These are phyloP conservation scores for Petunia hybrid DNA, from an alignment of 305 asterid species.

Conservation along the genomic window DNA sequence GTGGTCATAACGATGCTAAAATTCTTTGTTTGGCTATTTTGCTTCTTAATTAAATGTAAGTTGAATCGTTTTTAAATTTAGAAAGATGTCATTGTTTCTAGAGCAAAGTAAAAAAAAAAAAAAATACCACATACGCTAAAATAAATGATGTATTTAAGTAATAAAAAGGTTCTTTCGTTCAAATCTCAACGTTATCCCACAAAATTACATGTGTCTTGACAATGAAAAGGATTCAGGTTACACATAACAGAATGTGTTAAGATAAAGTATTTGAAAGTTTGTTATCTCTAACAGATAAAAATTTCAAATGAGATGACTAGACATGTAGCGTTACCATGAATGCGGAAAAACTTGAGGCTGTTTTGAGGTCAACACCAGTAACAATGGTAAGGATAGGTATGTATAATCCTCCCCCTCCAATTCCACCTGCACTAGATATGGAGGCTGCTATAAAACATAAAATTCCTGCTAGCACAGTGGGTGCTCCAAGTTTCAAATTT, in stretches of 20 bases:
- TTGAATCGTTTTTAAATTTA: too few relatives aligned
- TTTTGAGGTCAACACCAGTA: conserved; percentile 64
- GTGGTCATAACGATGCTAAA: too few relatives aligned
- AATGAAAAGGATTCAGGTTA: background rate
- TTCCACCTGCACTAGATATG: conserved; percentile 71
- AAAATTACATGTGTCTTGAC: too few relatives aligned
- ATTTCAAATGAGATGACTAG: background rate
- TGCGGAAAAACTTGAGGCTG: conserved; percentile 65
- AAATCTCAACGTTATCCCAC: too few relatives aligned
- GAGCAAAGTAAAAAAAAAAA: too few relatives aligned
- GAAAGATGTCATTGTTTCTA: too few relatives aligned
- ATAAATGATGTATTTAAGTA: too few relatives aligned
- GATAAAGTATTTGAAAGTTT: background rate
- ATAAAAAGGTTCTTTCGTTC: too few relatives aligned
- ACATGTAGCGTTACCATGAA: conserved; percentile 53
- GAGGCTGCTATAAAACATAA: conserved; percentile 61
- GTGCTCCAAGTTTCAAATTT: conserved; percentile 31
- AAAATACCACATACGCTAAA: too few relatives aligned
- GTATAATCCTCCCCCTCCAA: conserved; percentile 76
- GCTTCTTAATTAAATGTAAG: too few relatives aligned
- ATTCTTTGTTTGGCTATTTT: too few relatives aligned
- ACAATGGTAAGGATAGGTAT: conserved; percentile 65
- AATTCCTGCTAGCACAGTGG: conserved; percentile 44
- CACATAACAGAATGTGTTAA: background rate
- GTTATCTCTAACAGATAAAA: background rate